These are phyloP conservation scores for Entomortierella lignicola DNA, from an alignment of 192 early-diverging fungal genomes.

Conservation along the genomic window DNA sequence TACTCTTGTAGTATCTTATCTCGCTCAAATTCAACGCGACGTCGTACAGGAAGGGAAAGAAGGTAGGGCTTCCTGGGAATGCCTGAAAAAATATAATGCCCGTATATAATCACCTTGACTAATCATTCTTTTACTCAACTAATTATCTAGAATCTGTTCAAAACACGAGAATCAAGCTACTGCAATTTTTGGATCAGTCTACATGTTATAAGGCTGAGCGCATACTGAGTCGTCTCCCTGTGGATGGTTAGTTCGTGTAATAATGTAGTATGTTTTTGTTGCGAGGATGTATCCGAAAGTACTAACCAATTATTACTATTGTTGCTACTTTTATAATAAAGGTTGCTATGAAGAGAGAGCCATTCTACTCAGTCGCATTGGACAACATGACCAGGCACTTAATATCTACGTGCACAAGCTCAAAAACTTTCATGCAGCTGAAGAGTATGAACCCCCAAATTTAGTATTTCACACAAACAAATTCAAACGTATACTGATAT, in stretches of 20 bases:
- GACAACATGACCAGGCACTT: conserved; percentile 88
- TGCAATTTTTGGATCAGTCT: conserved; percentile 78
- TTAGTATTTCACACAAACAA: too few relatives aligned
- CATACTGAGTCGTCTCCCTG: conserved; percentile 78
- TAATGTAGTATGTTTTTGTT: too few relatives aligned
- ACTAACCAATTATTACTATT: too few relatives aligned
- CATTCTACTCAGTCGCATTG: conserved; percentile 82
- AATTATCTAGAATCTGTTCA: conserved; percentile 9
- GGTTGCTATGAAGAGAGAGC: conserved; percentile 86
- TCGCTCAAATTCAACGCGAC: conserved; percentile 70
- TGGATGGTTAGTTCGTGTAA: conserved; percentile 62
- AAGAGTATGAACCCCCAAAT: conserved; percentile 59
- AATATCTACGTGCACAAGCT: conserved; percentile 86
- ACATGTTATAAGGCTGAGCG: conserved; percentile 79
- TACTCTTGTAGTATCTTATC: conserved; percentile 81
- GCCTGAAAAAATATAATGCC: too few relatives aligned
- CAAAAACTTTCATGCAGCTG: conserved; percentile 72
- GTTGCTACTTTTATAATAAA: too few relatives aligned
- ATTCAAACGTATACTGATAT: too few relatives aligned
- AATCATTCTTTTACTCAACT: too few relatives aligned
- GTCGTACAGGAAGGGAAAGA: conserved; percentile 15
- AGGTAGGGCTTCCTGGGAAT: neutral
- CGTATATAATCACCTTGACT: too few relatives aligned
- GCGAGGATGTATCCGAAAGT: too few relatives aligned
- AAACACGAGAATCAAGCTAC: conserved; percentile 57